Percentiles rank a stretch among this genome's conserved stretches.
These are phyloP conservation scores for Ceratocystis papillata DNA, from an alignment of 2,329 filamentous ascomycete species.

Conservation along the genomic window DNA sequence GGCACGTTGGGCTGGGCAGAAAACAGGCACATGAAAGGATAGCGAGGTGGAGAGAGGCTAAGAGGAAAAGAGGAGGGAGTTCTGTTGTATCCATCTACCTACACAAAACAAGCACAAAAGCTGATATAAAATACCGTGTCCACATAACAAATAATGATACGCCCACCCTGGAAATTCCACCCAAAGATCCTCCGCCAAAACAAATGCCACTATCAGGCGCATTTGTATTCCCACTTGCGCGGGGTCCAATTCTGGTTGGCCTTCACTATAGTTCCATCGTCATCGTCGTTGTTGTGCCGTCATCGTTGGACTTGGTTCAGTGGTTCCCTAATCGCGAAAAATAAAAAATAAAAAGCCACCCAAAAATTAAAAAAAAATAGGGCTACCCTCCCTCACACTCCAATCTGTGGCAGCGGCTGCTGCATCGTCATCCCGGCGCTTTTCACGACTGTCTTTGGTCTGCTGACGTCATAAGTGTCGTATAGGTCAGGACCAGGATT, in stretches of 20 bases:
- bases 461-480: background rate
- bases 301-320: conserved; percentile 1
- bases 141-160: background rate
- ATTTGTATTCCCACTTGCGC: too few relatives aligned
- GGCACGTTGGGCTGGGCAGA: too few relatives aligned
- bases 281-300: background rate
- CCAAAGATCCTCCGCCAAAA: too few relatives aligned
- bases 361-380: background rate
- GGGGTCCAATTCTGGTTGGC: too few relatives aligned
- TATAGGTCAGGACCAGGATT: background rate
- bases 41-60: background rate
- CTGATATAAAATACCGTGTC: too few relatives aligned
- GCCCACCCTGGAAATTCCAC: background rate
- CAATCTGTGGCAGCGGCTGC: background rate
- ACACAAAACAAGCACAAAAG: background rate
- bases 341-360: background rate
- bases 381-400: background rate
- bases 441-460: background rate
- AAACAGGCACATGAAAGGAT: too few relatives aligned
- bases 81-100: background rate
- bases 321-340: background rate
- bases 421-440: background rate
- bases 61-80: background rate
- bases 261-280: too few relatives aligned
- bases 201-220: too few relatives aligned